A percentile compares a stretch with the other conserved stretches of the same genome.
Evolutionary conservation across 345 rosid species (phyloP).

Genomic region (Bruguiera gymnorhiza): DNA sequence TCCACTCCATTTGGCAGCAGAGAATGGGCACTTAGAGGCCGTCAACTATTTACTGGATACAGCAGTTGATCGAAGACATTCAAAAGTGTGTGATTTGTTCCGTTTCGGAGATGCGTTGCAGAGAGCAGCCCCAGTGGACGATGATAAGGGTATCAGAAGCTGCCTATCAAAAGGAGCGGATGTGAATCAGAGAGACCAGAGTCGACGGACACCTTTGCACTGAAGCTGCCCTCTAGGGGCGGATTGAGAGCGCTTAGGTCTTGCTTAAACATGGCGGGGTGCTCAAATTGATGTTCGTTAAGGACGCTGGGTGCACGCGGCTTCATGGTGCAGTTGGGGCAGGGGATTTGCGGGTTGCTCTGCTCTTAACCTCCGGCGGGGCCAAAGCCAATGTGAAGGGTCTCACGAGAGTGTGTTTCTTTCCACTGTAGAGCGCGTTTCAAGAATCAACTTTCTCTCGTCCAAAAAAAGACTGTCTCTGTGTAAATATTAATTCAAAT

Average conservation of each 20-base stretch:
- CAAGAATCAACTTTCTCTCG: conserved; percentile 24
- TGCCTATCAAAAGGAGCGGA: conserved; percentile 50
- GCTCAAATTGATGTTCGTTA: conserved; percentile 42
- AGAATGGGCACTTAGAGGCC: conserved; percentile 37
- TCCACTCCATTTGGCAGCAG: conserved; percentile 64
- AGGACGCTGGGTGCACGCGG: conserved; percentile 50
- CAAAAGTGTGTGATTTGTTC: conserved; percentile 37
- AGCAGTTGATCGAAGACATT: conserved; percentile 50
- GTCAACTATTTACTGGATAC: conserved; percentile 38
- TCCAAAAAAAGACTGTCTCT: conserved; percentile 9
- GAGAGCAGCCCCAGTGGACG: conserved; percentile 43
- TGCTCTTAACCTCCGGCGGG: conserved; percentile 46
- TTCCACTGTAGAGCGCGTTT: conserved; percentile 18
- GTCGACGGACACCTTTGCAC: conserved; percentile 66
- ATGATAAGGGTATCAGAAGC: conserved; percentile 42
- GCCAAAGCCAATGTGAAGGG: conserved; percentile 40
- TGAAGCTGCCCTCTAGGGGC: conserved; percentile 65
- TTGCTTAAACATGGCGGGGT: conserved; percentile 37
- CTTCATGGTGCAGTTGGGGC: conserved; percentile 57
- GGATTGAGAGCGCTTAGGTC: conserved; percentile 37
- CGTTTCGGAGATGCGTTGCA: conserved; percentile 45
- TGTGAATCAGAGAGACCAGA: conserved; percentile 55
- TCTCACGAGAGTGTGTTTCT: conserved; percentile 8
- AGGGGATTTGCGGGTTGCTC: conserved; percentile 51
- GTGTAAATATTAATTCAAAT: too few species aligned